Conservation (phyloP, 768 basidiomycete species). For the Solioccasus polychromus region DNA sequence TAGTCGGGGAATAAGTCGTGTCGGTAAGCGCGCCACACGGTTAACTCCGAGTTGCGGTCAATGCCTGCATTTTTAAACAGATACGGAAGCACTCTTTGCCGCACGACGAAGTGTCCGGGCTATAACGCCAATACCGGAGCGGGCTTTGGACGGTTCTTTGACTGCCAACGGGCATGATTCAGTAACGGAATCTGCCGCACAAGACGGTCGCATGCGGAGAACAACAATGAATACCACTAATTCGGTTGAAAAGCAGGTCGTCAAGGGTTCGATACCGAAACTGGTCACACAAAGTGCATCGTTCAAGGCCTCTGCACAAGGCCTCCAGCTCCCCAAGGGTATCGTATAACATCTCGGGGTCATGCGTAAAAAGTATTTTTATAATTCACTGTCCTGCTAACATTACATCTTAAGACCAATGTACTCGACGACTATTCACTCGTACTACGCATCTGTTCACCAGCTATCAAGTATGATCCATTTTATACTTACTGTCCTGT, state of each 20-base stretch:
- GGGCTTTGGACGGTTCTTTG: conserved; percentile 22
- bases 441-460: conserved; percentile 9
- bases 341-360: conserved; percentile 1
- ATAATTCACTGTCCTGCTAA: conserved; percentile 7
- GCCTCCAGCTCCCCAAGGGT: conserved; percentile 13
- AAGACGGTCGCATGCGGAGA: conserved; percentile 41
- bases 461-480: background rate
- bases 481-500: conserved; percentile 19
- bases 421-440: conserved; percentile 4
- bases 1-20: conserved; percentile 52
- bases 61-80: conserved; percentile 12
- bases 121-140: conserved; percentile 23
- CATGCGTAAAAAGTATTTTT: conserved; percentile 17
- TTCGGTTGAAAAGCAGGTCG: conserved; percentile 46
- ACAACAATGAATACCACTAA: conserved; percentile 35
- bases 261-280: conserved; percentile 56
- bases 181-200: conserved; percentile 34
- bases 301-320: conserved; percentile 11
- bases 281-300: conserved; percentile 35
- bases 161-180: conserved; percentile 39
- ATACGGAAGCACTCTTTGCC: conserved; percentile 22
- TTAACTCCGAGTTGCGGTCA: conserved; percentile 2
- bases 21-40: conserved; percentile 37
- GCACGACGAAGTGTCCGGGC: conserved; percentile 17
- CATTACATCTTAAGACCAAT: conserved; percentile 11